Evolutionary conservation across 2,329 filamentous ascomycete genomes (phyloP), one percentile per base, ranked within the genome.

Genomic region (Ophiostoma ips): DNA sequence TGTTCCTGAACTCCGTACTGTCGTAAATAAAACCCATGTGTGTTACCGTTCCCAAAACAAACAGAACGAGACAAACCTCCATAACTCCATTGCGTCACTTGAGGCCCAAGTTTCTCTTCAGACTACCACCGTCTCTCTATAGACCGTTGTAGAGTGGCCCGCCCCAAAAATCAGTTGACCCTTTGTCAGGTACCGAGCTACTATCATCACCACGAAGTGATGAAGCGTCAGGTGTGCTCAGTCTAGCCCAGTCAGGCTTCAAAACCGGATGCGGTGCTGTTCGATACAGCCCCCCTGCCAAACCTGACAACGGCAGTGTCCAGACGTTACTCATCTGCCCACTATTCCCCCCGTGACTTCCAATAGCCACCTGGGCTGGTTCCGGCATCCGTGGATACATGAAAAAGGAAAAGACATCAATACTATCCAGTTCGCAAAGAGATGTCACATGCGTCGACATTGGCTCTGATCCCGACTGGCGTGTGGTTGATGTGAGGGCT

Each of bases 401-500:
- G 24, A 48, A 48, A 19, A 48, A 48, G 6, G 18, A 15, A 16
- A 48, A 48, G 9, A 48, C 46, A 8, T 48, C 46, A 10, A 48
- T 40, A 24, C 46, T 48, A 21, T 48, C 46, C 21, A 48, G 16
- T n/a, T 48, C 46, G 35, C 46, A 35, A 8, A 46, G 44, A 5
- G 44, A 46, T 10, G 31, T 18, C 7, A 46, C 33, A 36, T 46
- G 44, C 5, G 44, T 46, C 5, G 44, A 36, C 31, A 46, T 46
- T 16, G 31, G 44, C 12, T 46, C 44, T 12, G 44, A 35, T 11
- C 44, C 44, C 3, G 44, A 46, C 69, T 73, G 70, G 2, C 86
- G 86, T 63, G 94, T 87, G 7, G 85, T 75, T 2, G 84, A 87
- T 51, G 95, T 94, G 33, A 95, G 69, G 55, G 92, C 87, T 60